Evolutionary conservation across 2,329 filamentous ascomycete species (phyloP), one percentile per base, ranked within the genome.

Genomic region (Alternaria incomplexa): DNA sequence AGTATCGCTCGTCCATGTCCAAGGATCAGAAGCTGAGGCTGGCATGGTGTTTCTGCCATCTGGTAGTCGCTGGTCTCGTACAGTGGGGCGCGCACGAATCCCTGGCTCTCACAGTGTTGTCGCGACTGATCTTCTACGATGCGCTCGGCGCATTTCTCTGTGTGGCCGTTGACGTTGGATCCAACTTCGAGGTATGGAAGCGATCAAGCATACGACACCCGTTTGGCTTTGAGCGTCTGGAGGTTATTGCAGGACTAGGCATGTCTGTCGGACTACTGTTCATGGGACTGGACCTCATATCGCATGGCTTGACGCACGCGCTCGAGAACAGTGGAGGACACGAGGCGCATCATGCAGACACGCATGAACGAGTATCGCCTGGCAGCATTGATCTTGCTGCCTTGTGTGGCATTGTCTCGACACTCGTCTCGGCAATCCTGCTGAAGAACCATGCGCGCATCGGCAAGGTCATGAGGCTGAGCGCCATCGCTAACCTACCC

Each of bases 151-250:
- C 96, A 5, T 90, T 94, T 51, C 88, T 98, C 6, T 98, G 95
- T 78, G 93, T 97, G 4, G 90, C 89, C 12, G 95, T 98, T 50
- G 96, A 99, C 76, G 92, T 98, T 2, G 88, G 97, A 51, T 90
- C 92, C 55, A 99, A 99, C 79, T 99, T 99, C 73, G 96, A 99
- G 78, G 94, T 98, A 44, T 99, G 96, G 96, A 93, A 93, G 68
- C 88, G 95, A 50, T 95, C 92, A 71, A 96, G 91, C 69, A 91
- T 99, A 71, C 90, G 94, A 23, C 93, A 99, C 80, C 96, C 96
- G 0, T 99, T 99, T 76, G 94, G 88, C 4, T 87, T 99, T 23
- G 93, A 97, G 81, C 89, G 96, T 57, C 92, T 92, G 62, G 96
- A 99, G 80, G 95, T 99, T 6, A 87, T 99, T 15, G 93, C 94